Conservation (phyloP, 345 rosid species). For the Euphorbia pulcherrima region DNA sequence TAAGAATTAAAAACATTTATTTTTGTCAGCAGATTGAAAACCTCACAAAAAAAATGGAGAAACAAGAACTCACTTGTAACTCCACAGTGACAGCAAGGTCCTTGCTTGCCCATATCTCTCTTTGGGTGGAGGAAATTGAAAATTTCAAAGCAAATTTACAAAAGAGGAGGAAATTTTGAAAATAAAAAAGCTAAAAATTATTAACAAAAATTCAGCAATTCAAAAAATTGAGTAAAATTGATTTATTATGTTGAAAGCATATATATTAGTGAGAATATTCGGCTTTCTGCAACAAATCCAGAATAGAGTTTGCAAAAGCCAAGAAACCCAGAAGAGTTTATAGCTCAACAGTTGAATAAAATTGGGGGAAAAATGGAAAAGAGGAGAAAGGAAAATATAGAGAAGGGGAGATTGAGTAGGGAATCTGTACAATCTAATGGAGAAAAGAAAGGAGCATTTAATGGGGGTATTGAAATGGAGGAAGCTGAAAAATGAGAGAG, state of each 20-base stretch:
- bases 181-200: constrained; percentile 14
- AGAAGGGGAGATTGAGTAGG: constrained; percentile 39
- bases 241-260: constrained; percentile 31
- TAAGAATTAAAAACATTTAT: constrained; percentile 11
- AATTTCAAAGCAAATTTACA: constrained; percentile 19
- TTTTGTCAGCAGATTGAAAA: not conserved
- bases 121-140: constrained; percentile 21
- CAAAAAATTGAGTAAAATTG: constrained; percentile 6
- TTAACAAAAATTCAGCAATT: constrained; percentile 19
- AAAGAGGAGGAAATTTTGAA: not conserved
- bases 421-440: constrained; percentile 56
- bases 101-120: constrained; percentile 85
- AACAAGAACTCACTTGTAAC: constrained; percentile 96
- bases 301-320: constrained; percentile 35
- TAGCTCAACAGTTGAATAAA: constrained; percentile 18
- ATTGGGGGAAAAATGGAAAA: constrained; percentile 14
- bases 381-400: constrained; percentile 26
- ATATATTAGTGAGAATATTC: constrained; percentile 26
- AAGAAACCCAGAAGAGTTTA: constrained; percentile 36
- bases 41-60: constrained; percentile 24
- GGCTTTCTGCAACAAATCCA: constrained; percentile 42
- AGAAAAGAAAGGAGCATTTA: constrained; percentile 42
- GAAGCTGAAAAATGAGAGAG: constrained; percentile 68
- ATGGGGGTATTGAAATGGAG: too few species aligned
- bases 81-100: constrained; percentile 98